These are phyloP conservation scores for Boletus rubropictus DNA, from an alignment of 768 basidiomycete genomes.

Conservation along the genomic window DNA sequence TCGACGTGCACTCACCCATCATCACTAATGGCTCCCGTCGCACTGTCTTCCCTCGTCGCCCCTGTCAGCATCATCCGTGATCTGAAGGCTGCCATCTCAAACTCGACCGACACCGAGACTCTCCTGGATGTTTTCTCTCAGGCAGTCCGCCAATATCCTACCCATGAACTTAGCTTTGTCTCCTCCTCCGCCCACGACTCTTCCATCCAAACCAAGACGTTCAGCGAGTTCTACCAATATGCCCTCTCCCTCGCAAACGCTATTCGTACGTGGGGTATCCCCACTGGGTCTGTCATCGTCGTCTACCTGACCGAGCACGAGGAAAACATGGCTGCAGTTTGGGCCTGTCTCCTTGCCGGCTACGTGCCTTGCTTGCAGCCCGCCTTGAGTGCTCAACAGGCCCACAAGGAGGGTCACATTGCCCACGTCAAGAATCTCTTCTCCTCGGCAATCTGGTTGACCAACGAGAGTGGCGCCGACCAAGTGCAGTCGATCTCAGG, in stretches of 20 bases:
- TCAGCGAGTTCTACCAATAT: conserved; percentile 15
- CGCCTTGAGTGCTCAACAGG: conserved; percentile 30
- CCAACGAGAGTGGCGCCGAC: conserved; percentile 24
- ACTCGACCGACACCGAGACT: conserved; percentile 10
- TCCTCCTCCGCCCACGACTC: conserved; percentile 26
- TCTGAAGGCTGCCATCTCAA: conserved; percentile 14
- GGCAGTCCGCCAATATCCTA: conserved; percentile 19
- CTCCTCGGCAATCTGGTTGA: conserved; percentile 29
- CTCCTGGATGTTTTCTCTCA: conserved; percentile 21
- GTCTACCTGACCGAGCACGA: conserved; percentile 31
- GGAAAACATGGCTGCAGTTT: conserved; percentile 31
- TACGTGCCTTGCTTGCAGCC: conserved; percentile 30
- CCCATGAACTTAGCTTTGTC: conserved; percentile 24
- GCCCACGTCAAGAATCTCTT: conserved; percentile 28
- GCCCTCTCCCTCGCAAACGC: conserved; percentile 20
- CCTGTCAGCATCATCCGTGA: conserved; percentile 7
- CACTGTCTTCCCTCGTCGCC: conserved; percentile 6
- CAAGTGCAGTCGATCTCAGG: conserved; percentile 22
- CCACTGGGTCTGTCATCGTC: conserved; percentile 23
- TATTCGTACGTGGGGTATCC: conserved; percentile 20
- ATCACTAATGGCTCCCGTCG: conserved; percentile 15
- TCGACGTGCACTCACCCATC: background rate
- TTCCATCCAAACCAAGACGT: conserved; percentile 24
- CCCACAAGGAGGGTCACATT: conserved; percentile 13
- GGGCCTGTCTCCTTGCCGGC: conserved; percentile 30